Evolutionary conservation across 2,329 filamentous ascomycete species (phyloP).

Genomic region (Fusarium lyarnte): DNA sequence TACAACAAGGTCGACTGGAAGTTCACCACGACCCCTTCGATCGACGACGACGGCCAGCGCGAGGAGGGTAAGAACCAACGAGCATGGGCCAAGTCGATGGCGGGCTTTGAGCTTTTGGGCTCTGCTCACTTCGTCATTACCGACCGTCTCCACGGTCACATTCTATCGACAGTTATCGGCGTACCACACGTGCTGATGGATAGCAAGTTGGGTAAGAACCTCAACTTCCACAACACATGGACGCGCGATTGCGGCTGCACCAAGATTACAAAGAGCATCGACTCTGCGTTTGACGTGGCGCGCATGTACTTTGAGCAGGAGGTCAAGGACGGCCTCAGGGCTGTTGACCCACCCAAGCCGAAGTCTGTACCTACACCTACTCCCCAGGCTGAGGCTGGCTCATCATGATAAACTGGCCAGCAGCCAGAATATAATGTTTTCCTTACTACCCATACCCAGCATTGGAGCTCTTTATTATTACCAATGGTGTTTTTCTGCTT

Average conservation of each 20-base stretch:
- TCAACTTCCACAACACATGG: slow-evolving; percentile 45
- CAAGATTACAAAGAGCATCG: slow-evolving; percentile 37
- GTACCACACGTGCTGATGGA: slow-evolving; percentile 44
- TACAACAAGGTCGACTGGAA: slow-evolving; percentile 44
- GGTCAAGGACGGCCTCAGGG: slow-evolving; percentile 20
- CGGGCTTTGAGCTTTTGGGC: slow-evolving; percentile 40
- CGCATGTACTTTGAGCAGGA: slow-evolving; percentile 34
- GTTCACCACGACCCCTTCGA: slow-evolving; percentile 39
- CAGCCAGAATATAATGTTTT: slow-evolving; percentile 20
- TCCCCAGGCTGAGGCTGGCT: slow-evolving; percentile 8
- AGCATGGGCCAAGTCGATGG: slow-evolving; percentile 42
- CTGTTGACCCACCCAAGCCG: neutral
- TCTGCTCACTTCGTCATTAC: slow-evolving; percentile 43
- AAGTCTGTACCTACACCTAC: slow-evolving; percentile 8
- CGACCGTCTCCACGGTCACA: slow-evolving; percentile 42
- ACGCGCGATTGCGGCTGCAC: slow-evolving; percentile 41
- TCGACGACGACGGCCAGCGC: slow-evolving; percentile 25
- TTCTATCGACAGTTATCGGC: slow-evolving; percentile 41
- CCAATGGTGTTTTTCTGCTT: slow-evolving; percentile 17
- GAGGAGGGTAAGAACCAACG: slow-evolving; percentile 42
- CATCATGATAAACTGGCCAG: slow-evolving; percentile 16
- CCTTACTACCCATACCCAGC: slow-evolving; percentile 6
- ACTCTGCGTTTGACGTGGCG: slow-evolving; percentile 37
- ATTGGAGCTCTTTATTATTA: slow-evolving; percentile 13
- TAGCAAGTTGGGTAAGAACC: slow-evolving; percentile 44